These are phyloP conservation scores for Gastrodia elata DNA, from an alignment of 106 monocot species.

Conservation along the genomic window DNA sequence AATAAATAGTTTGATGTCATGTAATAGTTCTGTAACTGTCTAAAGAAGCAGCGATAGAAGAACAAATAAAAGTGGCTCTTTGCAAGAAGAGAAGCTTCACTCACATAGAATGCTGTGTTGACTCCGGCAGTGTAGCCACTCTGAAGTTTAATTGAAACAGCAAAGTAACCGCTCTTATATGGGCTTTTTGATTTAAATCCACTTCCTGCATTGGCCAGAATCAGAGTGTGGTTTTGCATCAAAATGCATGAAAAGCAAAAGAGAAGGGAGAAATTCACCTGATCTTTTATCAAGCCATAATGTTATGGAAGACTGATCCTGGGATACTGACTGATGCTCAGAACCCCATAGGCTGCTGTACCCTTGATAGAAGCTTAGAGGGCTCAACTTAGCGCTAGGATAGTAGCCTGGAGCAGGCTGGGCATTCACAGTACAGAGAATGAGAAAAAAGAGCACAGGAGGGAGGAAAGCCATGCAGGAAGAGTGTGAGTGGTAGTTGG, in stretches of 20 bases:
- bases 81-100: slow-evolving; percentile 1
- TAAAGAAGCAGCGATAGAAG: neutral
- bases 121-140: slow-evolving; percentile 52
- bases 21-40: too few species aligned
- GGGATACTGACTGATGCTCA: slow-evolving; percentile 31
- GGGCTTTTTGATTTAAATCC: slow-evolving; percentile 43
- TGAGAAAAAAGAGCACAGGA: slow-evolving; percentile 2
- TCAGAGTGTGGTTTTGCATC: neutral
- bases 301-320: slow-evolving; percentile 32
- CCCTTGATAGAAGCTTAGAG: slow-evolving; percentile 20
- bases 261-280: slow-evolving; percentile 14
- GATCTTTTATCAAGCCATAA: slow-evolving; percentile 54
- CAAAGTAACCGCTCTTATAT: slow-evolving; percentile 39
- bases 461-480: slow-evolving; percentile 1
- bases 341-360: slow-evolving; percentile 43
- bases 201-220: slow-evolving; percentile 16
- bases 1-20: too few species aligned
- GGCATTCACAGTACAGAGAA: slow-evolving; percentile 1
- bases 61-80: neutral
- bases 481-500: neutral
- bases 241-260: neutral
- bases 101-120: slow-evolving; percentile 52
- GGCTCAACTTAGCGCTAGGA: slow-evolving; percentile 30
- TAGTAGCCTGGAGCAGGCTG: slow-evolving; percentile 67
- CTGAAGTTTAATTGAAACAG: slow-evolving; percentile 41